Evolutionary conservation across 148 eudicot species (phyloP).

Genomic region (Talinum fruticosum): DNA sequence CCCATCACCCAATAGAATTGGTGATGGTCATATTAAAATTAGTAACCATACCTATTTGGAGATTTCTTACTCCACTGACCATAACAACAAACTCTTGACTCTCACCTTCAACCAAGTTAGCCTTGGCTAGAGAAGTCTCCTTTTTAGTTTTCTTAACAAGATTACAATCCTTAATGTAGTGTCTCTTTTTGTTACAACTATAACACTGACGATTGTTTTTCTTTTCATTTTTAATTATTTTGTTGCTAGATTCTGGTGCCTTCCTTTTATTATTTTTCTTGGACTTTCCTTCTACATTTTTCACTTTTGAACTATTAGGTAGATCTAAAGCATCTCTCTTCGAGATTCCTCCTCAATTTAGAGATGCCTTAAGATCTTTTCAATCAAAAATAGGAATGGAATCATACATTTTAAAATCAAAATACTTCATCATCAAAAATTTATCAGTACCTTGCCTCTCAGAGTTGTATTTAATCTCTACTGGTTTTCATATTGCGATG

Average conservation of each 20-base stretch:
- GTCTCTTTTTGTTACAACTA: background rate
- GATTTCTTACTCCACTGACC: background rate
- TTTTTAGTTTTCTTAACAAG: background rate
- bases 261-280: too few relatives aligned
- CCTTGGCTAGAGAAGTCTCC: background rate
- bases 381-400: background rate
- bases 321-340: too few relatives aligned
- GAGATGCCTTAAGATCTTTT: too few relatives aligned
- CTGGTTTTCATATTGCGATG: background rate
- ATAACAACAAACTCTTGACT: background rate
- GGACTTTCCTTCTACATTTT: too few relatives aligned
- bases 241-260: too few relatives aligned
- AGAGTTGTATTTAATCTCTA: background rate
- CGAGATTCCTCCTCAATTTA: too few relatives aligned
- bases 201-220: too few relatives aligned
- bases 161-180: background rate
- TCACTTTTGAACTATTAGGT: too few relatives aligned
- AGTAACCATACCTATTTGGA: background rate
- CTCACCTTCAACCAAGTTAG: background rate
- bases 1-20: background rate
- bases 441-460: background rate
- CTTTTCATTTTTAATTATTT: too few relatives aligned
- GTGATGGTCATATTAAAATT: background rate
- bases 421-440: background rate
- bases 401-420: background rate